Base-by-base conservation (phyloP, 2,329 filamentous ascomycete species). In the Colletotrichum godetiae region DNA sequence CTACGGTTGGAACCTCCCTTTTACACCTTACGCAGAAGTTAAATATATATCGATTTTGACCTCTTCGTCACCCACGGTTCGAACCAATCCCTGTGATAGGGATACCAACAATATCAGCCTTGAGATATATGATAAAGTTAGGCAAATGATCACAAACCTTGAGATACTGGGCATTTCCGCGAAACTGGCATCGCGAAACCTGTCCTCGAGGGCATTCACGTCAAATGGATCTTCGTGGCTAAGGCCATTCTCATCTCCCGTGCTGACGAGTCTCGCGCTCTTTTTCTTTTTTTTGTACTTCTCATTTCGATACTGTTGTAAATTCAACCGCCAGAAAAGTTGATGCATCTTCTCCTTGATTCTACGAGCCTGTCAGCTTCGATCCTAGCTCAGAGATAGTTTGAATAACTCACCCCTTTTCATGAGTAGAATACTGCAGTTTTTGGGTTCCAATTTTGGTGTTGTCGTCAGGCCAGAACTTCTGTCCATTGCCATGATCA, bases 301-400 rank as follows among this genome's bases (percentile, higher is more conserved):
- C 4, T 35, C 15, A 62, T 71, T 71, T 27, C 58, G 67, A 27
- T 64, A 56, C 24, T 67, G 61, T 31, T 74, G 68, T 7, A 55
- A 52, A 24, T 74, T 74, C n/a, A 72, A 15, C 4, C 72, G 67
- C 27, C 57, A 74, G 42, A 74, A 72, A 13, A 72, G 72, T 31
- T 74, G 72, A 37, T 35, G 58, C 42, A 72, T n/a, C 1, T 61
- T 11, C 3, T 15, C 24, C 15, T 42, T 58, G 58, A 74, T 72
- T 6, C 72, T 74, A n/a, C 2, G 4, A 24, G 4, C 15, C 19
- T 15, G 7, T 52, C 22, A 55, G 37, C 0, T 22, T n/a, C 10
- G 24, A 6, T 24, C 22, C 1, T 27, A 6, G 19, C 31, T 11
- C 15, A 6, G 1, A 5, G 10, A 8, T 13, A n/a, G 7, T 5